Evolutionary conservation across 2,329 filamentous ascomycete genomes (phyloP).

Genomic region (Fusarium sp.): DNA sequence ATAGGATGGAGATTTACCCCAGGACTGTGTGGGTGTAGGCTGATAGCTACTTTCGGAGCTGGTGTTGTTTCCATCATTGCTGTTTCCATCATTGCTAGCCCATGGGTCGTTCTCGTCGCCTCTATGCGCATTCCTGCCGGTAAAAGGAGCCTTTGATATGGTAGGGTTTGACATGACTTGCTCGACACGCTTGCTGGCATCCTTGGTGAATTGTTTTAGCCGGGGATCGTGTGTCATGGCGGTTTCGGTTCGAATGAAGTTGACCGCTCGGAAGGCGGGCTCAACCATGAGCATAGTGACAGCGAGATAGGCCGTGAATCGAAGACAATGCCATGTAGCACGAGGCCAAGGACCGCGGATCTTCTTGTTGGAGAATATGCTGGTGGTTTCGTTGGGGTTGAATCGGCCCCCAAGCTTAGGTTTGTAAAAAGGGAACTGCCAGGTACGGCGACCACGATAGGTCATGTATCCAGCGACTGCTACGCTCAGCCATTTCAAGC

Average conservation of each 20-base stretch:
- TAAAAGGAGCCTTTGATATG: slow-evolving; percentile 18
- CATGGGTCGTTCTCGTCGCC: slow-evolving; percentile 23
- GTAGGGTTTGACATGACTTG: slow-evolving; percentile 40
- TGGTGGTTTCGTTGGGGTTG: slow-evolving; percentile 48
- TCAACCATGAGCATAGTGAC: slow-evolving; percentile 48
- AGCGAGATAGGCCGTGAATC: slow-evolving; percentile 46
- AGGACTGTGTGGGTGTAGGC: slow-evolving; percentile 11
- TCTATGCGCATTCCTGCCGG: slow-evolving; percentile 15
- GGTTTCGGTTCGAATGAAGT: slow-evolving; percentile 42
- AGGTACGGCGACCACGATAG: slow-evolving; percentile 47
- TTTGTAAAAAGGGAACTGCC: slow-evolving; percentile 50
- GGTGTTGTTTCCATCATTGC: slow-evolving; percentile 7
- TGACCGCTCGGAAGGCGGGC: slow-evolving; percentile 45
- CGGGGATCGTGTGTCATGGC: slow-evolving; percentile 43
- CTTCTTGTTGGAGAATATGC: slow-evolving; percentile 47
- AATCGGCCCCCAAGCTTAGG: slow-evolving; percentile 46
- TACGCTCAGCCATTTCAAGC: slow-evolving; percentile 48
- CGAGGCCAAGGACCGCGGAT: slow-evolving; percentile 45
- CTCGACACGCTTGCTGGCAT: slow-evolving; percentile 43
- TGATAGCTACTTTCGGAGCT: slow-evolving; percentile 6
- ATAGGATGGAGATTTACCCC: slow-evolving; percentile 14
- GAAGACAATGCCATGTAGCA: slow-evolving; percentile 45
- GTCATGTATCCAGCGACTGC: slow-evolving; percentile 48
- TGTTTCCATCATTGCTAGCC: slow-evolving; percentile 13
- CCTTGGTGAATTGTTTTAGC: slow-evolving; percentile 43